These are phyloP conservation scores for Pseudogymnoascus sp. DNA, from an alignment of 2,329 filamentous ascomycete species.

Conservation along the genomic window DNA sequence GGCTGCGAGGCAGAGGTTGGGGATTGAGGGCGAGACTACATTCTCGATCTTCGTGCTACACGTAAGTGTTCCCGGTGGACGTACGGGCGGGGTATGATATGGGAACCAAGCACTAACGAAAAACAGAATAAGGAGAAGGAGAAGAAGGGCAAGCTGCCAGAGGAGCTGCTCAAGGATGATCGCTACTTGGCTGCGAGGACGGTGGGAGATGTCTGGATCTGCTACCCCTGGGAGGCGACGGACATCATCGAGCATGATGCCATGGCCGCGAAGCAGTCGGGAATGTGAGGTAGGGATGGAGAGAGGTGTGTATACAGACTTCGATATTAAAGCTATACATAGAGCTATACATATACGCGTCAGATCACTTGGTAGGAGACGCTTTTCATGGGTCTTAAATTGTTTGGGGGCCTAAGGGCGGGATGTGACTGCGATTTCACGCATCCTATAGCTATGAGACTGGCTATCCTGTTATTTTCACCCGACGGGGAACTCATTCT, in stretches of 20 bases:
- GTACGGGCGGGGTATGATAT: background rate
- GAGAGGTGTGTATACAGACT: background rate
- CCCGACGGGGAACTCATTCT: background rate
- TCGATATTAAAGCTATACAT: slow-evolving; percentile 6
- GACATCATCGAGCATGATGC: slow-evolving; percentile 91
- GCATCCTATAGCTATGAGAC: background rate
- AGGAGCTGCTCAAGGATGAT: slow-evolving; percentile 64
- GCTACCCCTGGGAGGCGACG: slow-evolving; percentile 95
- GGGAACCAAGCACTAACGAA: slow-evolving; percentile 12
- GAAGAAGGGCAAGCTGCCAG: slow-evolving; percentile 83
- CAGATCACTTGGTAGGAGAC: background rate
- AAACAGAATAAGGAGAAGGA: slow-evolving; percentile 87
- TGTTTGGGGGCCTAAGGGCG: background rate
- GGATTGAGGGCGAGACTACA: slow-evolving; percentile 60
- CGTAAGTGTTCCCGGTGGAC: slow-evolving; percentile 37
- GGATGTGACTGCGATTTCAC: background rate
- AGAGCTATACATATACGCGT: slow-evolving; percentile 5
- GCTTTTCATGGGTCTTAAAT: background rate
- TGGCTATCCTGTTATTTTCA: background rate
- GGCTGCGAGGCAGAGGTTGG: slow-evolving; percentile 65
- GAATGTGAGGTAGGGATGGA: slow-evolving; percentile 9
- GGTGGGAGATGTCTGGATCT: slow-evolving; percentile 93
- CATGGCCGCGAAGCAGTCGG: slow-evolving; percentile 41
- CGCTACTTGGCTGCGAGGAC: slow-evolving; percentile 83
- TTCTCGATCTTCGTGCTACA: slow-evolving; percentile 96